Evolutionary conservation across 23 red algal genomes (phyloP).

Genomic region (Gracilaria caudata): DNA sequence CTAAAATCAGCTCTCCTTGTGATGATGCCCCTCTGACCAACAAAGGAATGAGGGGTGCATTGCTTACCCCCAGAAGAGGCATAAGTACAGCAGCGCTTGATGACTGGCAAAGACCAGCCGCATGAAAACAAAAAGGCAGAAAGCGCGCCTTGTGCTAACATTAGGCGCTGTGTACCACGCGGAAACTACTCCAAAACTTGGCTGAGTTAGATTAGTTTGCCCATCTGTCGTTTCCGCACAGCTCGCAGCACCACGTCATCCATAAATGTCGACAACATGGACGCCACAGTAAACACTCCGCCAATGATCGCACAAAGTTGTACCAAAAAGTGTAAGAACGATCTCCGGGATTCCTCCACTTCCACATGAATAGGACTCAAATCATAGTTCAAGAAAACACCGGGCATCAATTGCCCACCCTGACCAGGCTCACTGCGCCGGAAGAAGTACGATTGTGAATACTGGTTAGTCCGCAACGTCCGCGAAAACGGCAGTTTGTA

Average conservation of each 20-base stretch:
- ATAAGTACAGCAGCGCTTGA: too few relatives aligned
- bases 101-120: background rate
- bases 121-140: too few relatives aligned
- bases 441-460: slow-evolving; percentile 75
- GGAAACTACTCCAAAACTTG: background rate
- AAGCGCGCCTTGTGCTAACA: too few relatives aligned
- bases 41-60: too few relatives aligned
- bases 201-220: slow-evolving; percentile 33
- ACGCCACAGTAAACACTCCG: slow-evolving; percentile 85
- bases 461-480: slow-evolving; percentile 69
- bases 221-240: slow-evolving; percentile 48
- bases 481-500: slow-evolving; percentile 63
- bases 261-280: slow-evolving; percentile 79
- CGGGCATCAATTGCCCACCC: slow-evolving; percentile 64
- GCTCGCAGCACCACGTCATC: slow-evolving; percentile 50
- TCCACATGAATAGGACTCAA: slow-evolving; percentile 85
- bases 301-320: slow-evolving; percentile 97
- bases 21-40: too few relatives aligned
- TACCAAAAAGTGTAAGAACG: slow-evolving; percentile 92
- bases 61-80: too few relatives aligned
- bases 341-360: slow-evolving; percentile 49
- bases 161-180: background rate
- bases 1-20: too few relatives aligned
- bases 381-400: slow-evolving; percentile 92
- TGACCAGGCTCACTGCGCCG: slow-evolving; percentile 45